Conservation (phyloP, 2,329 filamentous ascomycete genomes). For the Colletotrichum liaoningense region DNA sequence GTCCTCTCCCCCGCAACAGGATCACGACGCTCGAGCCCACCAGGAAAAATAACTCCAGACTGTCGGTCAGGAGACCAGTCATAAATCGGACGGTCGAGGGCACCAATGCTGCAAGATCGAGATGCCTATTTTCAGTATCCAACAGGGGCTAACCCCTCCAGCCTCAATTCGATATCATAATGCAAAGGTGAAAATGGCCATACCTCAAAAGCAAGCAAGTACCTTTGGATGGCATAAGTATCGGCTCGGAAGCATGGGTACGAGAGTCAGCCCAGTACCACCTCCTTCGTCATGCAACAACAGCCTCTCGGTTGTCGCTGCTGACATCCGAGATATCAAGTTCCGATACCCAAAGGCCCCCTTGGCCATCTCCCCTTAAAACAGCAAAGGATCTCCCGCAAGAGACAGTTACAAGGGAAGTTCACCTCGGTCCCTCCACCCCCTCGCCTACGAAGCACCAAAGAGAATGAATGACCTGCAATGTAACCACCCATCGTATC, state of each 20-base stretch:
- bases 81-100: not conserved
- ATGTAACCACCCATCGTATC: slow-evolving; percentile 25
- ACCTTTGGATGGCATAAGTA: not conserved
- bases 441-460: slow-evolving; percentile 16
- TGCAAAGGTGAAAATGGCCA: not conserved
- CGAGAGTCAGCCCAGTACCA: not conserved
- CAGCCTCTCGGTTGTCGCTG: slow-evolving; percentile 6
- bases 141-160: not conserved
- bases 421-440: slow-evolving; percentile 5
- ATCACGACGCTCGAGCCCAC: slow-evolving; percentile 9
- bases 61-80: slow-evolving; percentile 26
- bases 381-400: slow-evolving; percentile 21
- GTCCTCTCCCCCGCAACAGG: slow-evolving; percentile 10
- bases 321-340: slow-evolving; percentile 18
- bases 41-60: not conserved
- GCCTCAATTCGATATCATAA: not conserved
- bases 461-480: slow-evolving; percentile 12
- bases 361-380: slow-evolving; percentile 6
- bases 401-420: slow-evolving; percentile 16
- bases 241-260: slow-evolving; percentile 1
- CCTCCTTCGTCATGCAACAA: slow-evolving; percentile 11
- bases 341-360: slow-evolving; percentile 1
- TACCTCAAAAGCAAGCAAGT: not conserved
- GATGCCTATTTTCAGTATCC: not conserved
- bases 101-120: slow-evolving; percentile 5